Evolutionary conservation across 2,329 filamentous ascomycete genomes (phyloP).

Genomic region (Didymosphaeria variabile): DNA sequence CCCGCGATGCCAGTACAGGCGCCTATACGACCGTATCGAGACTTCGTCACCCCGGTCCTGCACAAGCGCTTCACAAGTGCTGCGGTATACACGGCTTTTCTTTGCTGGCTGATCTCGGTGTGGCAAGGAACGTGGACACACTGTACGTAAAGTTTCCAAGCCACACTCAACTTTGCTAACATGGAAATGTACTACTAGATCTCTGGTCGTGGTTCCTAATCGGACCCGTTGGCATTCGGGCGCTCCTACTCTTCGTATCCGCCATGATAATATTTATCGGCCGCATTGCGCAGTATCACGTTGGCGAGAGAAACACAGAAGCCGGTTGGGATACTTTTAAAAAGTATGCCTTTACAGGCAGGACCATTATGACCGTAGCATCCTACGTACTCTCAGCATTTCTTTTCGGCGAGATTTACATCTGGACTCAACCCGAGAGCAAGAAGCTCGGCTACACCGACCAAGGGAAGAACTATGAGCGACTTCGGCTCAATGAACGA

Average conservation of each 20-base stretch:
- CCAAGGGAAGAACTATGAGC: conserved; percentile 70
- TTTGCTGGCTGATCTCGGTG: conserved; percentile 78
- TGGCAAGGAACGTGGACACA: conserved; percentile 71
- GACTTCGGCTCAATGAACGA: conserved; percentile 83
- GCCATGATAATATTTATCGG: conserved; percentile 82
- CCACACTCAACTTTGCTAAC: conserved; percentile 24
- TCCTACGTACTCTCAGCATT: conserved; percentile 83
- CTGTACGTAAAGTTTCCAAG: conserved; percentile 61
- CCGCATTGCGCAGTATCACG: conserved; percentile 82
- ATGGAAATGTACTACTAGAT: conserved; percentile 58
- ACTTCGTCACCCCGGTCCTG: conserved; percentile 88
- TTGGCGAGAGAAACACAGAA: conserved; percentile 68
- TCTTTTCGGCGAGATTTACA: conserved; percentile 81
- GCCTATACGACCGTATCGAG: conserved; percentile 75
- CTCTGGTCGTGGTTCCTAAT: conserved; percentile 90
- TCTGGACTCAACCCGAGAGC: conserved; percentile 71
- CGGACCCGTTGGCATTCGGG: conserved; percentile 76
- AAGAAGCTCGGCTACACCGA: conserved; percentile 78
- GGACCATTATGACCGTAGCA: conserved; percentile 73
- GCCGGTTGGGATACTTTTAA: conserved; percentile 73
- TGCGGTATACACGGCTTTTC: conserved; percentile 71
- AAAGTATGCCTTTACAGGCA: conserved; percentile 65
- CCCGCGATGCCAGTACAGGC: conserved; percentile 24
- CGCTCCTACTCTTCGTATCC: conserved; percentile 77
- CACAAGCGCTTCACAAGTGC: conserved; percentile 87